A percentile compares a stretch with the other conserved stretches of the same genome.
Conservation (phyloP, 495 filamentous ascomycete species). For the Penicillium pulvis region DNA sequence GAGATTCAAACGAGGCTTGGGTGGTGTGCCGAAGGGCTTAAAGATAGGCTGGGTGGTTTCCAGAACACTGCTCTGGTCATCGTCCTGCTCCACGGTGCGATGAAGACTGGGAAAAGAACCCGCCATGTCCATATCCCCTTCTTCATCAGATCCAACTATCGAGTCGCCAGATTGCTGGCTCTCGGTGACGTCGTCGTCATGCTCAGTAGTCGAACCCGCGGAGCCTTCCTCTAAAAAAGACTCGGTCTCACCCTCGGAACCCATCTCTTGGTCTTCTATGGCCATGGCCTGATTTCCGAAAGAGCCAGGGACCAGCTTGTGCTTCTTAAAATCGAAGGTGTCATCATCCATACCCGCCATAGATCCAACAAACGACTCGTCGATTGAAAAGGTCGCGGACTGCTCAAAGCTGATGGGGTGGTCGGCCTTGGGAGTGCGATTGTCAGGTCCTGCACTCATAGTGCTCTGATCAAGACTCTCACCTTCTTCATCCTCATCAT, state of each 20-base stretch:
- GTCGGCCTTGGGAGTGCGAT: constrained; percentile 55
- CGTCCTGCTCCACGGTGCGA: constrained; percentile 66
- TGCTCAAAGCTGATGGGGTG: constrained; percentile 46
- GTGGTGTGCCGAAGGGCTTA: constrained; percentile 56
- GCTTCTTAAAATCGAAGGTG: constrained; percentile 80
- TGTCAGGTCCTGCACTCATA: constrained; percentile 59
- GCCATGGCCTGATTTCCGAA: constrained; percentile 66
- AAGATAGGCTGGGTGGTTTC: constrained; percentile 43
- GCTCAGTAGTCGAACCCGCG: constrained; percentile 75
- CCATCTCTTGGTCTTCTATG: constrained; percentile 50
- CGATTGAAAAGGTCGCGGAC: constrained; percentile 50
- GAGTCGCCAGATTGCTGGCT: constrained; percentile 60
- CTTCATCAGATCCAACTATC: constrained; percentile 70
- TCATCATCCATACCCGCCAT: constrained; percentile 67
- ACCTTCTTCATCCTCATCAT: constrained; percentile 76
- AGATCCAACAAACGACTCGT: constrained; percentile 49
- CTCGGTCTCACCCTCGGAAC: constrained; percentile 48
- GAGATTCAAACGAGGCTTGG: constrained; percentile 58
- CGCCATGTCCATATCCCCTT: constrained; percentile 75
- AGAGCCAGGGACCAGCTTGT: constrained; percentile 71
- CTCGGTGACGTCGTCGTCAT: constrained; percentile 62
- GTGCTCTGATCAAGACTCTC: constrained; percentile 56
- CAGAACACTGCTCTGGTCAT: constrained; percentile 46
- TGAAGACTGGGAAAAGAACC: constrained; percentile 68
- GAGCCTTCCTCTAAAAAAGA: constrained; percentile 92